Base-by-base conservation (phyloP, 2,329 filamentous ascomycete genomes). In the Aspergillus sp. region DNA sequence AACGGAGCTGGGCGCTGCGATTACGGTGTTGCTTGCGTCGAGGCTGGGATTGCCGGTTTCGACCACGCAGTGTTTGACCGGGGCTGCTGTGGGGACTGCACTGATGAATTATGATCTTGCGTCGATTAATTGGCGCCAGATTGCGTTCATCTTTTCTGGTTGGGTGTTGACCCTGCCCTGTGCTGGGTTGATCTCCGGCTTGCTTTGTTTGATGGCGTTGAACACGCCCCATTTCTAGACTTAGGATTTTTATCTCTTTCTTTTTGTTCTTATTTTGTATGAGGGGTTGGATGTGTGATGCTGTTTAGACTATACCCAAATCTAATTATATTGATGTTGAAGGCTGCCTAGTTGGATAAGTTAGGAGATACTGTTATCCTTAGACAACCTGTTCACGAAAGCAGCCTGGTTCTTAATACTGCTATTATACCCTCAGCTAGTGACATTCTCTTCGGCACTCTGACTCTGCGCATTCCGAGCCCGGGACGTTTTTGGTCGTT, bases 81-180 rank as follows among this genome's bases (percentile, higher is more conserved):
- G 73, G 15, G 67, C 73, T 4, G 69, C 69, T 0, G 58, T 75
- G 8, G 74, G 74, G 23, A 71, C 73, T 15, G 73, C 72, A 5
- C 59, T 75, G 53, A 73, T 73, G 68, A 75, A 74, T 52, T 70
- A 67, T 37, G 70, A 73, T 59, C 47, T 73, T 14, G 66, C 72
- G 14, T 74, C 75, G 1, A 73, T 80, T 57, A 80, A 80, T 55
- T 80, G 77, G 77, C 68, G 71, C 44, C 76, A 78, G 63, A 56
- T 80, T 12, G 70, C 63, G 1, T 78, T 71, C 63, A 79, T 80
- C 47, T 77, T 79, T 58, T 65, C 69, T 17, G 77, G 76, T 9
- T 80, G 78, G 78, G 66, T 80, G 35, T 62, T 79, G 45, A 80
- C 78, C 1, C 64, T 80, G 8, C 78, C 78, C 45, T 65, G 58